Conservation (phyloP, 306 rosid genomes). For the Abrus precatorius region DNA sequence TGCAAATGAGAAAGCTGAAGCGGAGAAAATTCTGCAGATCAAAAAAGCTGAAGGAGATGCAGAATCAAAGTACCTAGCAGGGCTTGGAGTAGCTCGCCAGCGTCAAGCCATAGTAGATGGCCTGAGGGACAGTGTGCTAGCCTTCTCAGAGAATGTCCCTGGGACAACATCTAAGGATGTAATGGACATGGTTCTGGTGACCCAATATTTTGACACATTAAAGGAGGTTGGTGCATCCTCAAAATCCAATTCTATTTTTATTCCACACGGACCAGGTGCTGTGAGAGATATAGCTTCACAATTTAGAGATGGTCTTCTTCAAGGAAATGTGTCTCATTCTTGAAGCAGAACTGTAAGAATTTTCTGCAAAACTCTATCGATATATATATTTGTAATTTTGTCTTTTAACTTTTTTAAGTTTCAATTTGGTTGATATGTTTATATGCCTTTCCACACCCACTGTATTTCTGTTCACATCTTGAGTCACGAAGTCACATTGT, state of each 20-base stretch:
- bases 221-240: slow-evolving; percentile 94
- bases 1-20: slow-evolving; percentile 92
- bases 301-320: slow-evolving; percentile 91
- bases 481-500: not conserved
- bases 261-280: slow-evolving; percentile 99
- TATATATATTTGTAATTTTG: not conserved
- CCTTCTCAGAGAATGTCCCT: slow-evolving; percentile 85
- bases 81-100: slow-evolving; percentile 92
- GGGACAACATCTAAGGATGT: slow-evolving; percentile 93
- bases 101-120: slow-evolving; percentile 97
- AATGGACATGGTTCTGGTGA: slow-evolving; percentile 98
- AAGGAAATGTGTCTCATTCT: slow-evolving; percentile 48
- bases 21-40: slow-evolving; percentile 86
- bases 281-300: slow-evolving; percentile 83
- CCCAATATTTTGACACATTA: slow-evolving; percentile 95
- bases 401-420: not conserved
- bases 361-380: not conserved
- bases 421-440: slow-evolving; percentile 1
- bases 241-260: slow-evolving; percentile 82
- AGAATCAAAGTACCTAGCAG: slow-evolving; percentile 85
- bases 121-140: slow-evolving; percentile 90
- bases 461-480: not conserved
- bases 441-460: not conserved
- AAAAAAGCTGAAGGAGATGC: slow-evolving; percentile 95
- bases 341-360: slow-evolving; percentile 14